These are phyloP conservation scores for Bryoerythrophyllum caledonicum DNA, from an alignment of 225 moss, liverwort and hornwort genomes.

Conservation along the genomic window DNA sequence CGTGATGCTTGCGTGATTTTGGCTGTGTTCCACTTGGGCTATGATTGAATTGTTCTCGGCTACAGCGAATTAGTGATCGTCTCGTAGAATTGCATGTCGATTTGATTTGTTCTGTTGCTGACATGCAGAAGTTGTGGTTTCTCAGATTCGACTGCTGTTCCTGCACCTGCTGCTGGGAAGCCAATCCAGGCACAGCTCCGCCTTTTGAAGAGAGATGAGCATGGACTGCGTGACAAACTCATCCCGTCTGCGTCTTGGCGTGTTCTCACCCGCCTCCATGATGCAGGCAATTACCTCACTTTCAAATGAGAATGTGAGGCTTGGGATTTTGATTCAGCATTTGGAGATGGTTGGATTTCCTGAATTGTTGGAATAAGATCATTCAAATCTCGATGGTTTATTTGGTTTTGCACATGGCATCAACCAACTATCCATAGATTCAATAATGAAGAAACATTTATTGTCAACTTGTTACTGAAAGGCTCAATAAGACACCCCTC, in stretches of 20 bases:
- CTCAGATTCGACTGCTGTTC: conserved; percentile 48
- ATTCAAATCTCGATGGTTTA: neutral
- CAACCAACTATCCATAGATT: neutral
- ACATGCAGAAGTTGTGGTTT: neutral
- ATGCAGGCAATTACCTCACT: conserved; percentile 49
- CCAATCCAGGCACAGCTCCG: conserved; percentile 60
- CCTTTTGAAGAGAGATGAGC: conserved; percentile 61
- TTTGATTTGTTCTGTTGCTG: neutral
- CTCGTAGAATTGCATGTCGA: too few species aligned
- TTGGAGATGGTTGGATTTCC: neutral
- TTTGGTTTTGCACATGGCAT: neutral
- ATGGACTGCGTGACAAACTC: conserved; percentile 71
- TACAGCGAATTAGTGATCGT: too few species aligned
- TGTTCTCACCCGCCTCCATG: conserved; percentile 72
- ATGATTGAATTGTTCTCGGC: too few species aligned
- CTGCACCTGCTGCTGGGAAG: conserved; percentile 50
- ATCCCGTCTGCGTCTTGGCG: conserved; percentile 86
- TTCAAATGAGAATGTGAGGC: conserved; percentile 2
- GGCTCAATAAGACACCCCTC: too few species aligned
- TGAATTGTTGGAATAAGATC: neutral
- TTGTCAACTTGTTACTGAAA: too few species aligned
- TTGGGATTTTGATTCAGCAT: neutral
- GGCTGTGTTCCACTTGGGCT: too few species aligned
- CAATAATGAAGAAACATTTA: too few species aligned
- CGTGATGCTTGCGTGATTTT: too few species aligned